These are phyloP conservation scores for Penicillium steckii DNA, from an alignment of 495 filamentous ascomycete species.

Conservation along the genomic window DNA sequence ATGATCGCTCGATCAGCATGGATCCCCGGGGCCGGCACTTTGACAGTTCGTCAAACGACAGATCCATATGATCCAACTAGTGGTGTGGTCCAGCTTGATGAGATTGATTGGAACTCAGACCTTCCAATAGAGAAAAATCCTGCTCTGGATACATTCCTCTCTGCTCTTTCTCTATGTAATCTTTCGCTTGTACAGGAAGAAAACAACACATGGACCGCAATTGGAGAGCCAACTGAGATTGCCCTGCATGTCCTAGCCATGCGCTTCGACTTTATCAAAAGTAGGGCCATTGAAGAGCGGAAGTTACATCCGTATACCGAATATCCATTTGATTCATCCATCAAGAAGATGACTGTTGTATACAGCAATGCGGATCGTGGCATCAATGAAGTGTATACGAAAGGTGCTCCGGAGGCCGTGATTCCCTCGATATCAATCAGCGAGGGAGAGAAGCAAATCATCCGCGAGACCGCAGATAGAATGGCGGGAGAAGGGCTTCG, in stretches of 20 bases:
- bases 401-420: slow-evolving; percentile 65
- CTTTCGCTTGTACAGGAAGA: slow-evolving; percentile 65
- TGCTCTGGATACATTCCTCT: slow-evolving; percentile 61
- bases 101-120: slow-evolving; percentile 28
- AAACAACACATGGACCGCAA: slow-evolving; percentile 59
- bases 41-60: slow-evolving; percentile 52
- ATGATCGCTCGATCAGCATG: slow-evolving; percentile 81
- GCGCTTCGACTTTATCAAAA: slow-evolving; percentile 64
- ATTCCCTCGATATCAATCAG: slow-evolving; percentile 55
- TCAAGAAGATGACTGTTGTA: slow-evolving; percentile 83
- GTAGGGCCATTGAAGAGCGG: slow-evolving; percentile 46
- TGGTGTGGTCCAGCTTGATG: slow-evolving; percentile 50
- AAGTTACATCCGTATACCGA: slow-evolving; percentile 68
- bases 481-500: slow-evolving; percentile 77
- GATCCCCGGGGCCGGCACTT: slow-evolving; percentile 62
- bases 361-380: slow-evolving; percentile 42
- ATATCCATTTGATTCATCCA: slow-evolving; percentile 77
- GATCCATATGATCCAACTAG: slow-evolving; percentile 65
- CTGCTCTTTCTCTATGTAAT: slow-evolving; percentile 76
- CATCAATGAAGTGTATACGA: slow-evolving; percentile 59
- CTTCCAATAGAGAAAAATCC: slow-evolving; percentile 19
- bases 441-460: slow-evolving; percentile 49
- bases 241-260: slow-evolving; percentile 77
- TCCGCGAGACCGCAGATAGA: slow-evolving; percentile 56
- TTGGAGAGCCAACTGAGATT: slow-evolving; percentile 82